A percentile compares a stretch with the other conserved stretches of the same genome.
Conservation (phyloP, 2,329 filamentous ascomycete species). For the Pseudofabraea citricarpa region DNA sequence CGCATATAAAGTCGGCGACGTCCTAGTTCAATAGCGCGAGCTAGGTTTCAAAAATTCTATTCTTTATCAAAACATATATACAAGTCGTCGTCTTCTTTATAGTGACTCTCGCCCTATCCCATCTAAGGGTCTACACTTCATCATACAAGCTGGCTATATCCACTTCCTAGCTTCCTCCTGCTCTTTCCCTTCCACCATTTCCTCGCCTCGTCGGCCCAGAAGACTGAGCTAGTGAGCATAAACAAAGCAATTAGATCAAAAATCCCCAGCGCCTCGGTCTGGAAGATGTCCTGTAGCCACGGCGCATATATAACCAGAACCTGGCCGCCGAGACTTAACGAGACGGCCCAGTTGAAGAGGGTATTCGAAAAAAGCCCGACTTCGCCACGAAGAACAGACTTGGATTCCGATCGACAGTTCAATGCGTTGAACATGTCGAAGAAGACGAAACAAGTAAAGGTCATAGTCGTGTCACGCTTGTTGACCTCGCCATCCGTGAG, state of each 20-base stretch:
- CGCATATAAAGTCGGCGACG: no score
- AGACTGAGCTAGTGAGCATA: constrained; percentile 78
- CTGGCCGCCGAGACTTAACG: constrained; percentile 79
- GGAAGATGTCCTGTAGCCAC: constrained; percentile 89
- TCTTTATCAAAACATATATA: not conserved
- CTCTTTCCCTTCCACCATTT: constrained; percentile 68
- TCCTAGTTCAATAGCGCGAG: no score
- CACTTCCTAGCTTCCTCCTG: constrained; percentile 48
- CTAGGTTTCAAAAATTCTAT: not conserved
- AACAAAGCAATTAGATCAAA: constrained; percentile 71
- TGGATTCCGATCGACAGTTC: constrained; percentile 84
- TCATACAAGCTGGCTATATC: constrained; percentile 63
- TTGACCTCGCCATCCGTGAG: constrained; percentile 74
- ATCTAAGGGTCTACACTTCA: no score
- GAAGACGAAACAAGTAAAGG: constrained; percentile 96
- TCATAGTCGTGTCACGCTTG: constrained; percentile 96
- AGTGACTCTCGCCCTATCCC: no score
- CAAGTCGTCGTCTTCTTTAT: not conserved
- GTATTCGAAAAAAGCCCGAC: constrained; percentile 78
- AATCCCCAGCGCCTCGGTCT: constrained; percentile 79
- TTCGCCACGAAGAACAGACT: constrained; percentile 84
- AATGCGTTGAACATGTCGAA: constrained; percentile 99
- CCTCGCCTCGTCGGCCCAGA: constrained; percentile 88
- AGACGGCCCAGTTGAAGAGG: constrained; percentile 95
- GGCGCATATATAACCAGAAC: constrained; percentile 91